A percentile compares a stretch with the other conserved stretches of the same genome.
phyloP scores from a whole-genome alignment of 129 eudicot species.

The Artemisia tridentata region DNA sequence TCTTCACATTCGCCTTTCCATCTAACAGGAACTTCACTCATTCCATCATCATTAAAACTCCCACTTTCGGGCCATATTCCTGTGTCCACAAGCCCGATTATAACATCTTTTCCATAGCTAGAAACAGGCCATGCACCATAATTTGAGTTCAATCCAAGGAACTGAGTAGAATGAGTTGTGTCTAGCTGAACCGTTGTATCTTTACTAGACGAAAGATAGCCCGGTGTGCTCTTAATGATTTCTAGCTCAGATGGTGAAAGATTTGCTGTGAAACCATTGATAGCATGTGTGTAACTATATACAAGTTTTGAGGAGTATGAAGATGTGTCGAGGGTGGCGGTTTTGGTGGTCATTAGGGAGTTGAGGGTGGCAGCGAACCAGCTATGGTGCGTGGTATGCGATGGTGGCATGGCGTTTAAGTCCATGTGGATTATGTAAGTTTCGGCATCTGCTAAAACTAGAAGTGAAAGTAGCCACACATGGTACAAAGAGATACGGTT shows the following conservation, averaged over 20 bases:
- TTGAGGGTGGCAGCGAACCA: slow-evolving; percentile 67
- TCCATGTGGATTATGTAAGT: slow-evolving; percentile 81
- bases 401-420: slow-evolving; percentile 68
- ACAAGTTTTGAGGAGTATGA: slow-evolving; percentile 41
- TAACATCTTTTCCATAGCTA: slow-evolving; percentile 52
- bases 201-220: slow-evolving; percentile 48
- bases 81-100: slow-evolving; percentile 72
- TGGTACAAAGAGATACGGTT: slow-evolving; percentile 26
- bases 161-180: slow-evolving; percentile 65
- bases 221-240: slow-evolving; percentile 42
- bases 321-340: neutral
- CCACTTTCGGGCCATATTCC: slow-evolving; percentile 84
- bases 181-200: slow-evolving; percentile 45
- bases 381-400: slow-evolving; percentile 59
- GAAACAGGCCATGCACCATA: slow-evolving; percentile 65
- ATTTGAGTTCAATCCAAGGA: slow-evolving; percentile 55
- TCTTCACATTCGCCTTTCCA: slow-evolving; percentile 76
- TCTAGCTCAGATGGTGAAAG: slow-evolving; percentile 63
- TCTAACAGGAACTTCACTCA: slow-evolving; percentile 51
- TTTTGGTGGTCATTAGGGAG: slow-evolving; percentile 26
- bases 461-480: slow-evolving; percentile 34
- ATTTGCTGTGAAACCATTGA: slow-evolving; percentile 70
- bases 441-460: slow-evolving; percentile 31
- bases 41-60: slow-evolving; percentile 58
- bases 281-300: slow-evolving; percentile 58